phyloP scores from a whole-genome alignment of 225 moss, liverwort and hornwort species.

The Pleurozium schreberi region DNA sequence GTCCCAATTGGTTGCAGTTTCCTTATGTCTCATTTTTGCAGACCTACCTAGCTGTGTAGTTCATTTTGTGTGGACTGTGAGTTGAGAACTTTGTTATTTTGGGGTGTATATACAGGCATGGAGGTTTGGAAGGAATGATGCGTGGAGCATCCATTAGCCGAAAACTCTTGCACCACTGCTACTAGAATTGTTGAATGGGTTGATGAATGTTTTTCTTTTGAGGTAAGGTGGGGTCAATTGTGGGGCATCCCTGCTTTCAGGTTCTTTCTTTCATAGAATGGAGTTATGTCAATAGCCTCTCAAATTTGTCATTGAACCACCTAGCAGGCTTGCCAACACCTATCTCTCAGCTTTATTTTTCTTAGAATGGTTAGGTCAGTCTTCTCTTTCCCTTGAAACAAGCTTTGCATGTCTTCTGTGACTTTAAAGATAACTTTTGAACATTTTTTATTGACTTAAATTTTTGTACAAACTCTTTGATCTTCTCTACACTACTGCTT shows the following conservation, averaged over 20 bases:
- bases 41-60: not conserved
- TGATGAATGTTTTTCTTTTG: not conserved
- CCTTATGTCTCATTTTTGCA: too few species aligned
- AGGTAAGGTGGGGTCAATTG: not conserved
- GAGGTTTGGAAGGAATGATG: not conserved
- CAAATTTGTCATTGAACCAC: not conserved
- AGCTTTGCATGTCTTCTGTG: too few species aligned
- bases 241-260: not conserved
- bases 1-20: too few species aligned
- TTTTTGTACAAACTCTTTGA: too few species aligned
- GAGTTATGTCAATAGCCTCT: not conserved
- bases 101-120: not conserved
- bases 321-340: not conserved
- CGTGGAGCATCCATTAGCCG: not conserved
- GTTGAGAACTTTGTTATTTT: not conserved
- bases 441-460: too few species aligned
- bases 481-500: too few species aligned
- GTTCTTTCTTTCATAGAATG: not conserved
- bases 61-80: not conserved
- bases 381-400: too few species aligned
- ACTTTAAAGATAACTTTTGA: too few species aligned
- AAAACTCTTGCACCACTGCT: rapidly evolving
- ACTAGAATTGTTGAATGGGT: not conserved
- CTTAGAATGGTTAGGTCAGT: not conserved
- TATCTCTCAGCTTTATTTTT: not conserved